phyloP scores from a whole-genome alignment of 768 basidiomycete species.

The Boletus sp. region DNA sequence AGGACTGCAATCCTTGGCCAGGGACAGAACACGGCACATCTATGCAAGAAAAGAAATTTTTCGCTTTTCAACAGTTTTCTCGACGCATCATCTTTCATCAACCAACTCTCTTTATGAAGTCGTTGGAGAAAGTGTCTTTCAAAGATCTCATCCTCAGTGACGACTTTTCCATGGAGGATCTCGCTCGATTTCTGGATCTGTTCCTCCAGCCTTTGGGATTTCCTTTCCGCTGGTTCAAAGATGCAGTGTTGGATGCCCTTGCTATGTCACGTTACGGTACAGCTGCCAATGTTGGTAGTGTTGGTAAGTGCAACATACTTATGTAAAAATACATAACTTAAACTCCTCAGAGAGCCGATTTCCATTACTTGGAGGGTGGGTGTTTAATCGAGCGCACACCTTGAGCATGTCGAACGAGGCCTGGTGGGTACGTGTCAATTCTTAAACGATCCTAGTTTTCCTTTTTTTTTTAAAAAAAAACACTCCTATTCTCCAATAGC shows the following conservation, averaged over 20 bases:
- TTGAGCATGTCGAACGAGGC: constrained; percentile 26
- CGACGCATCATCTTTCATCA: constrained; percentile 33
- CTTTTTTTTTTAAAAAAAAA: no score
- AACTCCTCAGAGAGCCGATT: constrained; percentile 15
- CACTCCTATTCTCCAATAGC: neutral
- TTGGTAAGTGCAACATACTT: constrained; percentile 1
- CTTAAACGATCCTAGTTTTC: neutral
- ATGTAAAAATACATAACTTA: neutral
- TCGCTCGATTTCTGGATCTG: constrained; percentile 6
- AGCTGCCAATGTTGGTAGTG: constrained; percentile 7
- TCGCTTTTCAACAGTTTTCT: constrained; percentile 21
- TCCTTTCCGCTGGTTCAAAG: constrained; percentile 29
- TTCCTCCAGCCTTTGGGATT: constrained; percentile 5
- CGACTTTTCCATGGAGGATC: constrained; percentile 28
- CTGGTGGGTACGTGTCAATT: constrained; percentile 29
- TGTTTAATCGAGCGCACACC: constrained; percentile 25
- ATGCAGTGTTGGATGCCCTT: constrained; percentile 26
- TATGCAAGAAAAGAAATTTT: neutral
- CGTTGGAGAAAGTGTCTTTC: constrained; percentile 32
- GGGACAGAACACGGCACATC: neutral
- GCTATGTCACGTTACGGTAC: constrained; percentile 10
- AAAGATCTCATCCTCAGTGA: constrained; percentile 33
- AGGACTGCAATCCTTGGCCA: neutral
- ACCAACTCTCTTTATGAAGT: constrained; percentile 26
- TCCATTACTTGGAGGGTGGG: constrained; percentile 32